Base-by-base conservation (phyloP, 805 yeast species). In the Wickerhamomyces silvicola region DNA sequence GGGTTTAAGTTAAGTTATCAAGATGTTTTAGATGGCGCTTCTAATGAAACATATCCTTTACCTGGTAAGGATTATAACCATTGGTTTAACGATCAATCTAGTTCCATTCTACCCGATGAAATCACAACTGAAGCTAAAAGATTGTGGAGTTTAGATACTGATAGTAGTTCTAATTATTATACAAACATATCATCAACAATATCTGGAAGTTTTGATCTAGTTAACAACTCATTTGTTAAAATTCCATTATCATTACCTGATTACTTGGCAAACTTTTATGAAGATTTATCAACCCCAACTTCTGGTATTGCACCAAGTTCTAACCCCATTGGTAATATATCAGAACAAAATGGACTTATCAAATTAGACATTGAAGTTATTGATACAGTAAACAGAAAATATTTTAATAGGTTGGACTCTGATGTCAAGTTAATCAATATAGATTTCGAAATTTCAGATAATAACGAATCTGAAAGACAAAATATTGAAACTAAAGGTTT, bases 1-100 rank as follows among this genome's bases (percentile, higher is more conserved):
- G 95, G 95, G 4, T 72, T 79, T 36, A 68, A 65, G 45, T 55
- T 79, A 21, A 73, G 85, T 19, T 84, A 82, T 44, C 60, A 65
- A 8, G 94, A 81, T 54, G 67, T 64, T 11, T 14, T 68, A 2
- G 52, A 60, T 5, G 70, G 70, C 10, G 56, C 66, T 30, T 62
- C 63, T 18, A 60, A 56, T 1, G 65, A 68, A 38, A 65, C 73
- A 0, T 79, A 78, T 70, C 88, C 88, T 0, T 52, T 78, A 17
- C 73, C 62, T 1, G 59, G 56, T 6, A 62, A 60, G 32, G 56
- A 62, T 28, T 64, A 75, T 35, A 45, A 57, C 6, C 55, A 64
- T 3, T 72, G 76, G 58, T 29, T 46, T 16, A 77, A 73, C 38
- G 61, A 64, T 38, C 72, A 81, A 45, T 50, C 65, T 15, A 65